Percentiles rank a stretch among this genome's conserved stretches.
Evolutionary conservation across 176 grass and related monocot species (phyloP).

Genomic region (Cenchrus purpureus): DNA sequence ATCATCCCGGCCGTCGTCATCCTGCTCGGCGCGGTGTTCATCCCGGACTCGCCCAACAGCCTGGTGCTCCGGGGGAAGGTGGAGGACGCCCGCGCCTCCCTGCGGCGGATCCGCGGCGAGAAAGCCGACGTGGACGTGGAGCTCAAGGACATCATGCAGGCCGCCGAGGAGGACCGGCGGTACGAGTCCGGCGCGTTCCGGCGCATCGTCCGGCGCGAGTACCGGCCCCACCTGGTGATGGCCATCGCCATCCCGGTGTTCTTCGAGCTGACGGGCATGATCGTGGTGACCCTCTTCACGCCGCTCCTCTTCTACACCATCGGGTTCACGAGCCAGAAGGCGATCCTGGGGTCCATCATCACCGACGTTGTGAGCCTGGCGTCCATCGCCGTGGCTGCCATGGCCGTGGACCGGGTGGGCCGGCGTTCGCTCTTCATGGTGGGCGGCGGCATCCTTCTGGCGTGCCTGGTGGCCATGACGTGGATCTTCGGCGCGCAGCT

Average conservation of each 20-base stretch:
- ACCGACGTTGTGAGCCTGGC: constrained; percentile 53
- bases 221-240: constrained; percentile 70
- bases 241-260: constrained; percentile 60
- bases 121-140: constrained; percentile 49
- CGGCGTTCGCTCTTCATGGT: constrained; percentile 55
- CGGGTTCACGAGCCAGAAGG: constrained; percentile 62
- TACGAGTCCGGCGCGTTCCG: constrained; percentile 51
- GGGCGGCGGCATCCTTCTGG: constrained; percentile 49
- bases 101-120: constrained; percentile 54
- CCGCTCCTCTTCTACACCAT: constrained; percentile 65
- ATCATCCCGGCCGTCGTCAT: constrained; percentile 51
- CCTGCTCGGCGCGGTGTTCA: constrained; percentile 51
- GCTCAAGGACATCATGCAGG: constrained; percentile 49
- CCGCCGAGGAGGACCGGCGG: constrained; percentile 43
- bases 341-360: constrained; percentile 63
- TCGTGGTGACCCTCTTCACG: constrained; percentile 61
- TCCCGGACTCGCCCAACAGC: constrained; percentile 75
- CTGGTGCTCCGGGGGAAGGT: constrained; percentile 59
- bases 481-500: constrained; percentile 70
- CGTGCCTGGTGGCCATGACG: constrained; percentile 53
- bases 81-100: constrained; percentile 50
- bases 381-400: constrained; percentile 36
- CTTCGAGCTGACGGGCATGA: constrained; percentile 75
- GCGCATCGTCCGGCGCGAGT: constrained; percentile 52
- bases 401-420: constrained; percentile 49